Evolutionary conservation across 2,329 filamentous ascomycete species (phyloP), one percentile per base, ranked within the genome.

Genomic region (Colletotrichum melonis): DNA sequence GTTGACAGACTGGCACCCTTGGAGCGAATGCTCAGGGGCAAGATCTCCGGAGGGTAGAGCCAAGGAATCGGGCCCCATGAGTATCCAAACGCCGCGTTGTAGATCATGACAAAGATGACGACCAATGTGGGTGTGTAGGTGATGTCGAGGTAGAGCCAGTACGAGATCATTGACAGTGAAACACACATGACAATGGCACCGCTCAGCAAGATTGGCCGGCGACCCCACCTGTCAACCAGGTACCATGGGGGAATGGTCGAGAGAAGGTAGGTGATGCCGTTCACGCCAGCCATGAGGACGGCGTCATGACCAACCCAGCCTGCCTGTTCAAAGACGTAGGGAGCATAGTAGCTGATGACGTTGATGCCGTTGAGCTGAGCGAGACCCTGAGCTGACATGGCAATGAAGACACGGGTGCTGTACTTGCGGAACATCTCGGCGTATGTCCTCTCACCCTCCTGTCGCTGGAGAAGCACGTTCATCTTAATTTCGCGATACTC

Each of bases 401-500:
- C 97, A 81, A 98, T 98, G 80, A 98, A 95, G 76, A 98, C 96
- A 66, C 97, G 94, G 79, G 93, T 97, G 80, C 89, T 90, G 86
- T 98, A 98, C 75, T 94, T 92, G 79, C 90, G 92, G 88, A 98
- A 99, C 97, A 99, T 99, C 75, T 98, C 97, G 52, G 83, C 78
- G 82, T 98, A 99, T 0, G 94, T 92, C 77, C 97, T 91, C 85
- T 98, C 97, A 78, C 97, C 97, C 84, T 99, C 97, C 84, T 98
- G 95, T 64, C 97, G 94, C 82, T 96, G 92, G 28, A 98, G 87
- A 42, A 99, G 89, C 35, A 99, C 97, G 78, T 96, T 92, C 94
- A 98, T 98, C 87, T 99, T 99, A 86, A 99, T 99, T 80, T 98
- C 97, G 78, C 96, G 94, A 84, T 97, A 99, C 83, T 99, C 97